A percentile compares a stretch with the other conserved stretches of the same genome.
Conservation (phyloP, 1,284 basidiomycete genomes). For the Irpex sp. region DNA sequence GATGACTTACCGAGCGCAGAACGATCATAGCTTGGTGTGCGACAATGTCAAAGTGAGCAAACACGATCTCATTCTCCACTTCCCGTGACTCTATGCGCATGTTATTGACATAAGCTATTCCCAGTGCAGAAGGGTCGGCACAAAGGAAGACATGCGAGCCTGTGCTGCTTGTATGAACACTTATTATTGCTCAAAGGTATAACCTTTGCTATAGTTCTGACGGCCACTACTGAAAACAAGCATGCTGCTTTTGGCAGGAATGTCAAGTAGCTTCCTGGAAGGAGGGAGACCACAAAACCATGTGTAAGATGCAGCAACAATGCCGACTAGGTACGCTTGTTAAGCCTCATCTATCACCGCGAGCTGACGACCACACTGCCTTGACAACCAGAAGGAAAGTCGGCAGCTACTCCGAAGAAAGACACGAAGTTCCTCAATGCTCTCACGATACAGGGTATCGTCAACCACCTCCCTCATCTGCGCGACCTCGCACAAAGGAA, state of each 20-base stretch:
- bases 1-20: conserved; percentile 23
- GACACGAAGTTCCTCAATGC: conserved; percentile 34
- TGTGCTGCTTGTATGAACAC: conserved; percentile 33
- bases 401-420: conserved; percentile 28
- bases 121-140: conserved; percentile 34
- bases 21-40: conserved; percentile 28
- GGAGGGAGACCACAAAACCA: conserved; percentile 32
- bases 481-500: conserved; percentile 23
- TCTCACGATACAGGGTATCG: conserved; percentile 30
- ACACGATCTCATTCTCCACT: too few species aligned
- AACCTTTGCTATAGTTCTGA: background rate
- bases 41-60: conserved; percentile 30
- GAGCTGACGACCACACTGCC: background rate
- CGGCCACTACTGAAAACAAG: background rate
- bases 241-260: conserved; percentile 14
- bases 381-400: conserved; percentile 27
- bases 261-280: conserved; percentile 35
- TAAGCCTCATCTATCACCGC: background rate
- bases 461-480: conserved; percentile 25
- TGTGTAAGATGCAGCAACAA: conserved; percentile 36
- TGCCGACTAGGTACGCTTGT: conserved; percentile 28
- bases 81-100: background rate
- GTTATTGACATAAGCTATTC: background rate
- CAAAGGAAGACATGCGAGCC: conserved; percentile 31
- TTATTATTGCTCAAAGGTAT: conserved; percentile 34